phyloP scores from a whole-genome alignment of 768 basidiomycete species.

The Rhizopogon salebrosus region DNA sequence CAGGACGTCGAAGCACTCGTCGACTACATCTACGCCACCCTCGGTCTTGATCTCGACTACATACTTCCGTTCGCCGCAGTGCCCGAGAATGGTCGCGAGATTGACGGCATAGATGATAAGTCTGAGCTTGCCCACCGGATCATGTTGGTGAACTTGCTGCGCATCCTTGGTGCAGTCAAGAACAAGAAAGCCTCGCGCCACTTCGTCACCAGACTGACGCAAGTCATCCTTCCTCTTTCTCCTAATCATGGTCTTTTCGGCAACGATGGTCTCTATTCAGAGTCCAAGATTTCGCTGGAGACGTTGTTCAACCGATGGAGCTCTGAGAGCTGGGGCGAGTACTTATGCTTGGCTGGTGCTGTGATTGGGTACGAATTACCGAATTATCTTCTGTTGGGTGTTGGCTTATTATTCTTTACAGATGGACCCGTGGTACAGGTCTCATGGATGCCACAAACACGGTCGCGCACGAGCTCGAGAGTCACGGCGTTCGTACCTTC shows the following conservation, averaged over 20 bases:
- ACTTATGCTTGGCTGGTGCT: conserved; percentile 94
- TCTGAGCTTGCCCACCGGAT: conserved; percentile 98
- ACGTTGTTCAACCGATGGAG: conserved; percentile 98
- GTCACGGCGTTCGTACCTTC: conserved; percentile 93
- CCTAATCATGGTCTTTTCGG: conserved; percentile 98
- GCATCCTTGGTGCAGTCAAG: conserved; percentile 96
- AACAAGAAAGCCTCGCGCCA: conserved; percentile 95
- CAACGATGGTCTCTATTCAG: conserved; percentile 95
- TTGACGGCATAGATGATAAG: conserved; percentile 93
- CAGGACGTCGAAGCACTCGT: conserved; percentile 98
- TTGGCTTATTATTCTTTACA: conserved; percentile 21
- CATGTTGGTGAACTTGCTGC: conserved; percentile 96
- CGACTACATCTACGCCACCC: conserved; percentile 94
- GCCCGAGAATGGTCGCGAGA: conserved; percentile 98
- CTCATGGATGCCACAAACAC: conserved; percentile 95
- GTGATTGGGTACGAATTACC: conserved; percentile 78
- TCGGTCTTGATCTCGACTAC: conserved; percentile 97
- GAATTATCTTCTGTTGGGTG: conserved; percentile 4
- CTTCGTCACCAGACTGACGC: conserved; percentile 96
- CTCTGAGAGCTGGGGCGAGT: conserved; percentile 99
- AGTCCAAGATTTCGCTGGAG: conserved; percentile 97
- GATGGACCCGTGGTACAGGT: conserved; percentile 98
- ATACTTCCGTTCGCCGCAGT: conserved; percentile 98
- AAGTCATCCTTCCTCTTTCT: conserved; percentile 95
- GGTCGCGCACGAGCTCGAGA: conserved; percentile 90